Evolutionary conservation across 192 early-diverging fungal species (phyloP).

Genomic region (Oehlia diaphana): DNA sequence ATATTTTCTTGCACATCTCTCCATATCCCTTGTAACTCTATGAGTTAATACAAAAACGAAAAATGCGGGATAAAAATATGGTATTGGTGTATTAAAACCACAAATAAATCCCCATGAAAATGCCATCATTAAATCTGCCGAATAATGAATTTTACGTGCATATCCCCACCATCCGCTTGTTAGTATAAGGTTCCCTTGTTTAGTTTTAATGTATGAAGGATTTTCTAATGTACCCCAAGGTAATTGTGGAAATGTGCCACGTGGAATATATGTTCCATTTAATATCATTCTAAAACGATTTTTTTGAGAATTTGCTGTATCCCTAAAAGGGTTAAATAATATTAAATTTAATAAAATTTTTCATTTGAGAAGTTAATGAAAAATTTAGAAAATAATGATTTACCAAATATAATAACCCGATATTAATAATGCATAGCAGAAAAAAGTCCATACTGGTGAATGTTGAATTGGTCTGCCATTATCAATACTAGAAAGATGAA

Average conservation of each 20-base stretch:
- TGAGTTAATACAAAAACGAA: slow-evolving; percentile 82
- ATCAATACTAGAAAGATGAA: slow-evolving; percentile 40
- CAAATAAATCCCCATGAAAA: slow-evolving; percentile 82
- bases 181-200: slow-evolving; percentile 59
- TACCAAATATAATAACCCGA: slow-evolving; percentile 44
- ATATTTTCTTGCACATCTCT: slow-evolving; percentile 85
- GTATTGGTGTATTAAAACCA: slow-evolving; percentile 73
- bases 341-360: not conserved
- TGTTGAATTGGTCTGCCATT: slow-evolving; percentile 40
- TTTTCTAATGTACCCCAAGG: slow-evolving; percentile 54
- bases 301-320: slow-evolving; percentile 57
- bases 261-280: slow-evolving; percentile 44
- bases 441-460: slow-evolving; percentile 34
- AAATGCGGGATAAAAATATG: slow-evolving; percentile 90
- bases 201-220: slow-evolving; percentile 66
- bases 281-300: slow-evolving; percentile 51
- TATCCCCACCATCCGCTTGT: slow-evolving; percentile 72
- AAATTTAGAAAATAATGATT: not conserved
- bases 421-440: slow-evolving; percentile 38
- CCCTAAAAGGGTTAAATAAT: slow-evolving; percentile 20
- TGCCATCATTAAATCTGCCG: slow-evolving; percentile 86
- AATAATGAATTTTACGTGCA: slow-evolving; percentile 72
- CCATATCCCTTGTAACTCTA: slow-evolving; percentile 81
- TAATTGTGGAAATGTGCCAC: slow-evolving; percentile 48
- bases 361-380: no score